These are phyloP conservation scores for Solanum pinnatisectum DNA, from an alignment of 257 asterid genomes.

Conservation along the genomic window DNA sequence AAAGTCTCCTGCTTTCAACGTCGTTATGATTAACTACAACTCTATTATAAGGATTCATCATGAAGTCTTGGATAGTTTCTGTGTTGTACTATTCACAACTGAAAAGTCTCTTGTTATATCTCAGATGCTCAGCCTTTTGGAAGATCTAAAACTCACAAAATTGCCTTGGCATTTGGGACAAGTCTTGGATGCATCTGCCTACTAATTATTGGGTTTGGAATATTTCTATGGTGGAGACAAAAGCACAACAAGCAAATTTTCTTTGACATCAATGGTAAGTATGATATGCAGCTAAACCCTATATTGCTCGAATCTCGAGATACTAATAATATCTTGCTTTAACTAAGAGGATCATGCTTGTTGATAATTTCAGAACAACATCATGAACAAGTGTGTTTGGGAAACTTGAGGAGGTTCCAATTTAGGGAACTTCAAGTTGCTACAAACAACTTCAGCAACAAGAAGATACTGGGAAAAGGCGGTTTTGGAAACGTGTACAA, in stretches of 20 bases:
- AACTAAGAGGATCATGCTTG: neutral
- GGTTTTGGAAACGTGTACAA: slow-evolving; percentile 92
- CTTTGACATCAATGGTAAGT: slow-evolving; percentile 62
- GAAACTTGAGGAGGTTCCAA: slow-evolving; percentile 67
- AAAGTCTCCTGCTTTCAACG: neutral
- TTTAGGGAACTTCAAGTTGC: slow-evolving; percentile 79
- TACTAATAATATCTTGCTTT: neutral
- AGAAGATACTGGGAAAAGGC: slow-evolving; percentile 82
- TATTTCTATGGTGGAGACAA: slow-evolving; percentile 81
- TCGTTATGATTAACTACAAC: neutral
- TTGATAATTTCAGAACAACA: slow-evolving; percentile 44
- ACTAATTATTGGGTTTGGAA: slow-evolving; percentile 65
- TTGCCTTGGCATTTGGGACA: slow-evolving; percentile 73
- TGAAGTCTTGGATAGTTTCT: neutral
- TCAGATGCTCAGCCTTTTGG: slow-evolving; percentile 31
- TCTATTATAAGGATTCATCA: neutral
- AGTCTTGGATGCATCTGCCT: slow-evolving; percentile 79
- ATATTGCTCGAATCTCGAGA: neutral
- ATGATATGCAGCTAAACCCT: neutral
- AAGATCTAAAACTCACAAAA: slow-evolving; percentile 35
- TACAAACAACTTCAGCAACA: slow-evolving; percentile 81
- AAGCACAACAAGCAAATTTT: slow-evolving; percentile 67
- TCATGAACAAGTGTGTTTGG: slow-evolving; percentile 64
- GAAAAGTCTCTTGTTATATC: neutral
- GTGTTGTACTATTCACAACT: neutral